These are phyloP conservation scores for Yamadazyma pseudoaaseri DNA, from an alignment of 1,139 yeast genomes.

Conservation along the genomic window DNA sequence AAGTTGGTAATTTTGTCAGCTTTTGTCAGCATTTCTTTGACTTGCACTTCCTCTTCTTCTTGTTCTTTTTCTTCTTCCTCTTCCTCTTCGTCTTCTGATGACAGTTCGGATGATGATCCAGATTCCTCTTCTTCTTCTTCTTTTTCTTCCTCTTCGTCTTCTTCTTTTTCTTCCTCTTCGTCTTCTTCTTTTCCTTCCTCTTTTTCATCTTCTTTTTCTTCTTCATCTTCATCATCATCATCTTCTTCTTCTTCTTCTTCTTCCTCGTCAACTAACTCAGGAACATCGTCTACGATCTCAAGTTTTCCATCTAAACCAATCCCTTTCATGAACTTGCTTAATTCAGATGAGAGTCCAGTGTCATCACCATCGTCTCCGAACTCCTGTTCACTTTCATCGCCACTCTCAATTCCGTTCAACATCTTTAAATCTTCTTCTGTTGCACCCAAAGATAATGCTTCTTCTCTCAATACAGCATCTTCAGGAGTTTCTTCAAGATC, in stretches of 20 bases:
- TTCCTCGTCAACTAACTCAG: constrained; percentile 26
- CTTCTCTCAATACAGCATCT: constrained; percentile 55
- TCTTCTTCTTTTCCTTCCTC: constrained; percentile 19
- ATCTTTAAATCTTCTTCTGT: constrained; percentile 62
- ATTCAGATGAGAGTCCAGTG: constrained; percentile 52
- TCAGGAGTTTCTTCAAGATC: constrained; percentile 11
- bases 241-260: constrained; percentile 28
- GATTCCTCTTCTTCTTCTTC: constrained; percentile 19
- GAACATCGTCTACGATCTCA: constrained; percentile 19
- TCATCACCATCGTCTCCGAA: constrained; percentile 46
- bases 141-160: constrained; percentile 18
- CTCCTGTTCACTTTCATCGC: constrained; percentile 66
- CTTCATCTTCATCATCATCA: constrained; percentile 17
- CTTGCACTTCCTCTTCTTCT: constrained; percentile 12
- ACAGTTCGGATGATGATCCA: too few species aligned
- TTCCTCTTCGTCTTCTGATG: constrained; percentile 16
- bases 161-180: constrained; percentile 18
- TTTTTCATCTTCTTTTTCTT: constrained; percentile 18
- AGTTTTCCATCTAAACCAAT: constrained; percentile 55
- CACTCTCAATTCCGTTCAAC: constrained; percentile 48
- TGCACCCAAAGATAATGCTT: constrained; percentile 70
- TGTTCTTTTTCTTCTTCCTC: constrained; percentile 22
- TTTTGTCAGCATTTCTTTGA: constrained; percentile 15
- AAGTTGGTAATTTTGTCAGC: constrained; percentile 49
- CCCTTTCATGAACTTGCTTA: constrained; percentile 63